These are phyloP conservation scores for Entomortierella lignicola DNA, from an alignment of 192 early-diverging fungal species.

Conservation along the genomic window DNA sequence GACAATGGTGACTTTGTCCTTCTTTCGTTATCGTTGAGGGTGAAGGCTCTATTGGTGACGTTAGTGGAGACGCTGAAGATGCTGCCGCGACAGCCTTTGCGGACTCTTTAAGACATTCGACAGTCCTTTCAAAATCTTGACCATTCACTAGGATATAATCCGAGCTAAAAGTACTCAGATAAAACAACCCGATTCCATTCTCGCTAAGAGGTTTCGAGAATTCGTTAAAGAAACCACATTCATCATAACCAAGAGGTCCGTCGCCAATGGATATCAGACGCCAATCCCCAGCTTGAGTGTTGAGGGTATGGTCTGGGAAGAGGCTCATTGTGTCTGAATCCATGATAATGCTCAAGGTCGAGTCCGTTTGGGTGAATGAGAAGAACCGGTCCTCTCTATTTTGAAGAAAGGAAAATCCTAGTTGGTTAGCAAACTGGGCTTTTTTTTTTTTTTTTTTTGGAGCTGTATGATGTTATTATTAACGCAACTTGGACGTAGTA, in stretches of 20 bases:
- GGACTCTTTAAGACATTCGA: constrained; percentile 23
- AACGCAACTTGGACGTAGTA: too few species aligned
- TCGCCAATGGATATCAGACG: constrained; percentile 48
- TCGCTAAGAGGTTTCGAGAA: constrained; percentile 37
- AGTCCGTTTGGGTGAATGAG: constrained; percentile 50
- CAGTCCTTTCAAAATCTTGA: constrained; percentile 43
- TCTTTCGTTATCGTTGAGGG: not conserved
- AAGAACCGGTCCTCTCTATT: constrained; percentile 41
- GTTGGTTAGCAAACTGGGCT: not conserved
- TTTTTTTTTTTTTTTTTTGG: too few species aligned
- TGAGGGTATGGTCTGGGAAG: constrained; percentile 52
- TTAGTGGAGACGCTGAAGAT: not conserved
- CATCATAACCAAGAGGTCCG: constrained; percentile 40
- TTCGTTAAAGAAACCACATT: constrained; percentile 36
- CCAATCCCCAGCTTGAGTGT: constrained; percentile 45
- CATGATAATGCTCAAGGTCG: constrained; percentile 51
- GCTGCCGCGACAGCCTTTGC: not conserved
- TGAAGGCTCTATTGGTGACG: not conserved
- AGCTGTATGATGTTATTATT: not conserved
- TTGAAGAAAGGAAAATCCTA: not conserved
- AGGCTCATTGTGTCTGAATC: constrained; percentile 34
- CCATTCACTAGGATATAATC: constrained; percentile 52
- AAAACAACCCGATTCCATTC: constrained; percentile 33
- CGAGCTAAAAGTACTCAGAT: constrained; percentile 46
- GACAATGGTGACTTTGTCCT: not conserved